Evolutionary conservation across 2,329 filamentous ascomycete species (phyloP).

Genomic region (Epichloe coenophiala): DNA sequence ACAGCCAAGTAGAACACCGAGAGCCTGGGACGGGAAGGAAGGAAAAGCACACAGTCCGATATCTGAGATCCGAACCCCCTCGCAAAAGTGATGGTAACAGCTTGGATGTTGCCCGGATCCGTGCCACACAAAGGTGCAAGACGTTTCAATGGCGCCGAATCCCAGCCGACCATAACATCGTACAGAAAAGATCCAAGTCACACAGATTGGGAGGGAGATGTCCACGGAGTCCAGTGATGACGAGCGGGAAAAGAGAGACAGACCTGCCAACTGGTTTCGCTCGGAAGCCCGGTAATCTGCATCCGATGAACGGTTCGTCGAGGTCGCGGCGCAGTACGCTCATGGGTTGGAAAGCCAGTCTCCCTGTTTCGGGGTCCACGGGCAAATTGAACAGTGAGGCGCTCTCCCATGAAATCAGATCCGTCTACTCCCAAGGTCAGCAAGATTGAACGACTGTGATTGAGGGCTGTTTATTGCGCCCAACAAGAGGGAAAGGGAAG

Average conservation of each 20-base stretch:
- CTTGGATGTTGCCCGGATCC: conserved; percentile 16
- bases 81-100: conserved; percentile 5
- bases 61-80: background rate
- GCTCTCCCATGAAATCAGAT: conserved; percentile 94
- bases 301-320: conserved; percentile 92
- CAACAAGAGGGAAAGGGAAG: background rate
- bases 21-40: conserved; percentile 15
- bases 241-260: conserved; percentile 54
- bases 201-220: conserved; percentile 14
- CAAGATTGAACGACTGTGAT: background rate
- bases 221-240: conserved; percentile 34
- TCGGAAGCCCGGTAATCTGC: conserved; percentile 92
- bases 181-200: conserved; percentile 17
- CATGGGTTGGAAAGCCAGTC: conserved; percentile 35
- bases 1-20: conserved; percentile 1
- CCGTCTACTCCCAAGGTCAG: conserved; percentile 50
- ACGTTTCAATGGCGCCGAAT: conserved; percentile 8
- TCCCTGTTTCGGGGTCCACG: conserved; percentile 59
- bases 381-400: conserved; percentile 94
- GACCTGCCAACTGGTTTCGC: conserved; percentile 99
- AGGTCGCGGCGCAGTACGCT: conserved; percentile 56
- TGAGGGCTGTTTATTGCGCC: background rate
- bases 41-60: conserved; percentile 5
- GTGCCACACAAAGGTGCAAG: conserved; percentile 4
- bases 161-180: conserved; percentile 9